These are phyloP conservation scores for Talaromyces nanjingensis DNA, from an alignment of 495 filamentous ascomycete species.

Conservation along the genomic window DNA sequence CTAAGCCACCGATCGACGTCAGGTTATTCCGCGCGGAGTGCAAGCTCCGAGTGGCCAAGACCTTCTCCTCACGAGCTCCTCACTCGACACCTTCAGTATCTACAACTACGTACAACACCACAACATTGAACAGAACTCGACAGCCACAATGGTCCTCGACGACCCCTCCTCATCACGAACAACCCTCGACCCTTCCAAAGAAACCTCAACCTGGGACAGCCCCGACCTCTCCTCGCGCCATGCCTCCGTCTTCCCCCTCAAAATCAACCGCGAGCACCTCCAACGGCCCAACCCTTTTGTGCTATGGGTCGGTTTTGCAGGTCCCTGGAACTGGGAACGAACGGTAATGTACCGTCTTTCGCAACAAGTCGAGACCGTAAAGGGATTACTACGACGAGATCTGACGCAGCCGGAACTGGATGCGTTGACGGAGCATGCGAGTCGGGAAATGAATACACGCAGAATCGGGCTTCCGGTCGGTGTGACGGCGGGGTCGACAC, in stretches of 20 bases:
- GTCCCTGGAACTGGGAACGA: conserved; percentile 16
- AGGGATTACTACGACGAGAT: conserved; percentile 17
- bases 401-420: conserved; percentile 33
- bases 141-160: conserved; percentile 2
- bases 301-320: conserved; percentile 25
- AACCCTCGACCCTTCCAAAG: not conserved
- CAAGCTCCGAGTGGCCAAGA: not conserved
- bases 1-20: conserved; percentile 6
- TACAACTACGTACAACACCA: not conserved
- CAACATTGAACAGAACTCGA: not conserved
- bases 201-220: conserved; percentile 8
- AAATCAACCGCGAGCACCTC: conserved; percentile 2
- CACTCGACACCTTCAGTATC: not conserved
- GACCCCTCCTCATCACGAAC: not conserved
- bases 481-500: conserved; percentile 7
- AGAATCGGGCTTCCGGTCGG: conserved; percentile 17
- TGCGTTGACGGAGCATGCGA: conserved; percentile 19
- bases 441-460: conserved; percentile 16
- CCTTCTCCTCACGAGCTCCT: not conserved
- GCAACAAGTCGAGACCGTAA: conserved; percentile 15
- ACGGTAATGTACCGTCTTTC: conserved; percentile 9
- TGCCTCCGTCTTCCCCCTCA: conserved; percentile 6
- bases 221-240: conserved; percentile 3
- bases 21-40: not conserved
- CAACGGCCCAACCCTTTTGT: conserved; percentile 16